These are phyloP conservation scores for Salvia hispanica DNA, from an alignment of 257 asterid genomes.

Conservation along the genomic window DNA sequence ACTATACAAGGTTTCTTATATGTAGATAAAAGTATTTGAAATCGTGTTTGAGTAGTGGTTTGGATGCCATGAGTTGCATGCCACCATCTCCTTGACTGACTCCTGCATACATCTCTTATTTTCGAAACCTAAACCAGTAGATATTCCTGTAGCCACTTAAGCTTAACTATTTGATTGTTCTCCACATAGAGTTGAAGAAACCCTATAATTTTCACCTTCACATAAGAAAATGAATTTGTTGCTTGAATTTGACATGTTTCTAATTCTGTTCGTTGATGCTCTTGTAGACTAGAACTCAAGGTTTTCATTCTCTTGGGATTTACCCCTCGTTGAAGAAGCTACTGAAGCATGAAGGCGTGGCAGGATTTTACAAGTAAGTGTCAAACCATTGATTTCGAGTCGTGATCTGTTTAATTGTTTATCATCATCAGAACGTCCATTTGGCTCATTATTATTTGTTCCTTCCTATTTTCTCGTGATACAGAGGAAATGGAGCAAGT, in stretches of 20 bases:
- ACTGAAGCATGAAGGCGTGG: slow-evolving; percentile 79
- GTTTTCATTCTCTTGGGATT: slow-evolving; percentile 80
- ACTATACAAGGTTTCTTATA: neutral
- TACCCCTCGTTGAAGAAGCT: slow-evolving; percentile 82
- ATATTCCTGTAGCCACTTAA: neutral
- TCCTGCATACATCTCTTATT: neutral
- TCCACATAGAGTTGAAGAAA: neutral
- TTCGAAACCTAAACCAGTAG: too few species aligned
- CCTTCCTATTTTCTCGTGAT: neutral
- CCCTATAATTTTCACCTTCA: neutral
- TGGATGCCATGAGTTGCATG: neutral
- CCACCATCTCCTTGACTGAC: neutral
- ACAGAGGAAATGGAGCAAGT: slow-evolving; percentile 98
- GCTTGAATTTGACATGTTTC: slow-evolving; percentile 11
- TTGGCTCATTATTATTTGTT: neutral
- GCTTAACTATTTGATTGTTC: neutral
- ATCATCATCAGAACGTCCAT: neutral
- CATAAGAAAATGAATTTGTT: too few species aligned
- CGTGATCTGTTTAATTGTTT: neutral
- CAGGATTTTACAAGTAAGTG: slow-evolving; percentile 85
- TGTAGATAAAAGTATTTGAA: neutral
- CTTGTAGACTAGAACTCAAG: slow-evolving; percentile 83
- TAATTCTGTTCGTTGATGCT: slow-evolving; percentile 21
- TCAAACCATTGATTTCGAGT: slow-evolving; percentile 7
- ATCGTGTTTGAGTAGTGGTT: neutral